Base-by-base conservation (phyloP, 352 stramenopile genomes). In the Phytophthora podocarpi region DNA sequence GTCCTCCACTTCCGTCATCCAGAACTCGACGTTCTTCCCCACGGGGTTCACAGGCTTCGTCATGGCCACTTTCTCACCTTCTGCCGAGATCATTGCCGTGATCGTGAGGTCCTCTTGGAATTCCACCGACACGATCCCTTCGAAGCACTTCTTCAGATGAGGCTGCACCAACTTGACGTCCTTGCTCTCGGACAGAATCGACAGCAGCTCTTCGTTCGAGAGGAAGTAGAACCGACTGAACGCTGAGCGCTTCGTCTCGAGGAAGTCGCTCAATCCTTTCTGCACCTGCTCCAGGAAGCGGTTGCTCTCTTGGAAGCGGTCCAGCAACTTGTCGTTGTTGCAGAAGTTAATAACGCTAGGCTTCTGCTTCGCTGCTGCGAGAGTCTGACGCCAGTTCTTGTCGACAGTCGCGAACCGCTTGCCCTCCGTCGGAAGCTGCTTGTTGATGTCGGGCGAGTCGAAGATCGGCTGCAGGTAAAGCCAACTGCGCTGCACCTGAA, bases 381-480 rank as follows among this genome's bases (percentile, higher is more conserved):
- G 88, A 0, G 90, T 98, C 42, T 95, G 80, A 3, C 94, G 78
- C 93, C 94, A 98, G 67, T 97, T 97, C 61, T 98, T 98, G 61
- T 98, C 95, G 0, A 98, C 95, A 2, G 91, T 97, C 0, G 89
- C 83, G 57, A 98, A 98, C 6, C 93, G 80, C 57, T 98, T 98
- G 12, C 91, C 92, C 66, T 98, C 95, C 4, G 84, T 93, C 0
- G 95, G 95, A 1, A 98, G 80, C 57, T 98, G 95, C 63, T 98
- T 98, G 76, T 98, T 98, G 59, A 98, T 98, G 54, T 98, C 95
- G 0, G 90, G 81, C 2, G 90, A 98, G 61, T 98, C 94, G 40
- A 98, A 98, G 49, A 98, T 98, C 9, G 95, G 95, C 64, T 98
- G 93, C 7, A 98, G 72, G 47, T 98, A 98, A n/a, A 98, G 59